These are phyloP conservation scores for Quercus phellos DNA, from an alignment of 331 rosid species.

Conservation along the genomic window DNA sequence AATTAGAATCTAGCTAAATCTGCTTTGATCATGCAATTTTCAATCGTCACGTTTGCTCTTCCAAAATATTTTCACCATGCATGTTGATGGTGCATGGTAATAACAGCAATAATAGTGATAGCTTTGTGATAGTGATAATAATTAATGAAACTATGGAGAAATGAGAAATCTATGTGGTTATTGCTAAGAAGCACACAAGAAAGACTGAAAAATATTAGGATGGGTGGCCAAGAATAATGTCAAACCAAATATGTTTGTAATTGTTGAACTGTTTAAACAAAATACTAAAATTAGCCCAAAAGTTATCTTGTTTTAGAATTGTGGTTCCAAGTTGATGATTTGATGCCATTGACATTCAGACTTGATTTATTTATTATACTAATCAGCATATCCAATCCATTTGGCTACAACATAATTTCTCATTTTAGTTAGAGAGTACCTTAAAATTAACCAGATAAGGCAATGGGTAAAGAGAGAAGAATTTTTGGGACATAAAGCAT, in stretches of 20 bases:
- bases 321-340: too few species aligned
- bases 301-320: not conserved
- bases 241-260: not conserved
- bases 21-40: conserved; percentile 20
- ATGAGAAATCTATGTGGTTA: too few species aligned
- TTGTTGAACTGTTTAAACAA: too few species aligned
- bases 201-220: not conserved
- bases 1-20: conserved; percentile 44
- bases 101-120: not conserved
- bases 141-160: too few species aligned
- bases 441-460: not conserved
- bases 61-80: not conserved
- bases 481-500: not conserved
- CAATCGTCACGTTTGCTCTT: conserved; percentile 4
- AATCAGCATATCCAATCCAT: not conserved
- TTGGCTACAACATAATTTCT: not conserved
- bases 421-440: not conserved
- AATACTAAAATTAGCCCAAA: not conserved
- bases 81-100: not conserved
- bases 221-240: not conserved
- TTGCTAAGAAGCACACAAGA: too few species aligned
- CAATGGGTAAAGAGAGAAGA: not conserved
- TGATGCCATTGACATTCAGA: not conserved
- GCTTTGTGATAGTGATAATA: too few species aligned
- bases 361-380: not conserved